These are phyloP conservation scores for Aegilops longissima DNA, from an alignment of 176 grass and related monocot genomes.

Conservation along the genomic window DNA sequence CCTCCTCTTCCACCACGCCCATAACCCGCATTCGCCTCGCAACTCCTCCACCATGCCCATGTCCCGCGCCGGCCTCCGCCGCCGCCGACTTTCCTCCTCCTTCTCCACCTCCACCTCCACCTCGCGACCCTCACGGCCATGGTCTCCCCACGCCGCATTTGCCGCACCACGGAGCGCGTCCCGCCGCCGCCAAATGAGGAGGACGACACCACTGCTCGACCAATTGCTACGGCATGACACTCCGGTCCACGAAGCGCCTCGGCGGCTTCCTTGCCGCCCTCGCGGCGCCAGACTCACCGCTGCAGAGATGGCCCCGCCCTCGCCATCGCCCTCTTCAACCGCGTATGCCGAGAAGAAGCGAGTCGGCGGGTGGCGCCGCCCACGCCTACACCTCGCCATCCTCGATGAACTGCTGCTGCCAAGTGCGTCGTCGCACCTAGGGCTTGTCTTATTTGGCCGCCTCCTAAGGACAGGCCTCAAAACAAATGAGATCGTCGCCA, in stretches of 20 bases:
- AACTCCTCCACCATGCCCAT: background rate
- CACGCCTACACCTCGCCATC: background rate
- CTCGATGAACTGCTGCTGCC: constrained; percentile 3
- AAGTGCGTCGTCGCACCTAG: background rate
- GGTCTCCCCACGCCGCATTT: background rate
- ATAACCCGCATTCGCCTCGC: too few species aligned
- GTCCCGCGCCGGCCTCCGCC: background rate
- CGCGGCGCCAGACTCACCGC: background rate
- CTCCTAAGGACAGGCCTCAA: background rate
- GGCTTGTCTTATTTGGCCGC: background rate
- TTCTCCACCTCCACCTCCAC: background rate
- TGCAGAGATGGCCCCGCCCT: background rate
- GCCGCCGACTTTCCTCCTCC: background rate
- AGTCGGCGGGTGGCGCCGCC: background rate
- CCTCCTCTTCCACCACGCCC: too few species aligned
- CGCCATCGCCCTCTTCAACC: background rate
- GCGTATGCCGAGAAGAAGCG: background rate
- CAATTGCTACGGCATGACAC: background rate
- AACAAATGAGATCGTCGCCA: background rate
- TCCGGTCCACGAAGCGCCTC: background rate
- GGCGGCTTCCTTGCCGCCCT: background rate
- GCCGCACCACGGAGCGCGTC: background rate
- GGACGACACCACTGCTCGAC: background rate
- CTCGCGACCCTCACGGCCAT: background rate
- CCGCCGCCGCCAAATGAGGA: too few species aligned